phyloP scores from a whole-genome alignment of 208 protist species.

The Crithidia fasciculata region DNA sequence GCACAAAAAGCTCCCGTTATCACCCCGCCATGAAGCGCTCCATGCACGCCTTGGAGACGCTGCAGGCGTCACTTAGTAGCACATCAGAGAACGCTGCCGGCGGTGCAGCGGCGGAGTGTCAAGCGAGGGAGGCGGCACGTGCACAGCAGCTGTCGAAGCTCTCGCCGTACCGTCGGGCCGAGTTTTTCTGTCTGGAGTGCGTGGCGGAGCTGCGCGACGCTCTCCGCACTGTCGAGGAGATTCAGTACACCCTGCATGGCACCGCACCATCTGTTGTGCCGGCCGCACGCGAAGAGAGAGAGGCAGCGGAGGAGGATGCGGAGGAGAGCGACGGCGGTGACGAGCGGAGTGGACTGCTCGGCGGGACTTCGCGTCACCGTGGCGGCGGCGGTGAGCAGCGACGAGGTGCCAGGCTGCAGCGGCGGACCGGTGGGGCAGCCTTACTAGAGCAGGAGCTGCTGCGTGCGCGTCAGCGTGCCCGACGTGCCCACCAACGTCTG shows the following conservation, averaged over 20 bases:
- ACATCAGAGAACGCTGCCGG: background rate
- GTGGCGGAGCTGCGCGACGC: constrained; percentile 45
- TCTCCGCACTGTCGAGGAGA: constrained; percentile 36
- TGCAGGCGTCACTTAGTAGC: constrained; percentile 18
- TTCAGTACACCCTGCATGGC: constrained; percentile 12
- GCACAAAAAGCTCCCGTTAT: no score
- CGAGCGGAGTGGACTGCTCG: constrained; percentile 13
- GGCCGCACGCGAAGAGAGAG: constrained; percentile 10
- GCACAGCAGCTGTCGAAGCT: constrained; percentile 35
- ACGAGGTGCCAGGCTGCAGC: background rate
- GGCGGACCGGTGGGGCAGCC: constrained; percentile 8
- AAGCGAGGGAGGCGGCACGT: constrained; percentile 17
- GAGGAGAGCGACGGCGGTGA: constrained; percentile 12
- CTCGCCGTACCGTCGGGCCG: constrained; percentile 53
- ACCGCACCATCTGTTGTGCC: background rate
- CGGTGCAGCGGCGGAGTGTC: constrained; percentile 12
- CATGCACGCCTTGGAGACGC: constrained; percentile 12
- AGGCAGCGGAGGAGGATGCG: background rate
- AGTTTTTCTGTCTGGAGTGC: constrained; percentile 58
- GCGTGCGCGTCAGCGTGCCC: constrained; percentile 23
- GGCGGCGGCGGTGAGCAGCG: background rate
- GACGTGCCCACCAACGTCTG: constrained; percentile 29
- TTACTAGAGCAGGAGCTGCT: constrained; percentile 32
- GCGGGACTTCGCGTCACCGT: background rate
- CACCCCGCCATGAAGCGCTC: constrained; percentile 24